phyloP scores from a whole-genome alignment of 768 basidiomycete genomes.

The Lyophyllum atratum region DNA sequence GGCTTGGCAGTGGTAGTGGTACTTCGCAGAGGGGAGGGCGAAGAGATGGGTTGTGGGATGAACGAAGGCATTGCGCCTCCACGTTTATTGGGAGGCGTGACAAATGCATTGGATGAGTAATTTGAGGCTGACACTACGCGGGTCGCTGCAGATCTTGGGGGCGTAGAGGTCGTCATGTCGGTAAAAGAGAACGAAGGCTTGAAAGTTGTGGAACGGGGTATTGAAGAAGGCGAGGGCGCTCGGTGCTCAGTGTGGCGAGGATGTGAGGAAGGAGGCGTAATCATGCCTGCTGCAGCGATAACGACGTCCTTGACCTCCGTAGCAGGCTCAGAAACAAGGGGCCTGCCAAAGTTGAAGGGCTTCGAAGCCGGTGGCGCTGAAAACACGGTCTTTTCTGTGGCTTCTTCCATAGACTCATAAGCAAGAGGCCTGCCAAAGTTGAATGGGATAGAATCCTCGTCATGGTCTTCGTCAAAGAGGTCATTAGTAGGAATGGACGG shows the following conservation, averaged over 20 bases:
- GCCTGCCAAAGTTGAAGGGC: background rate
- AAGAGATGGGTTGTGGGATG: slow-evolving; percentile 59
- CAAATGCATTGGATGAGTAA: slow-evolving; percentile 34
- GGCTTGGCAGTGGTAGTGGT: slow-evolving; percentile 26
- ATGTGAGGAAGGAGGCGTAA: slow-evolving; percentile 33
- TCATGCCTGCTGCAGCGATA: slow-evolving; percentile 9
- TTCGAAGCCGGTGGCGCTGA: slow-evolving; percentile 6
- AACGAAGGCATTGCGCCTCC: slow-evolving; percentile 50
- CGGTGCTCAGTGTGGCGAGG: slow-evolving; percentile 27
- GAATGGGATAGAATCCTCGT: slow-evolving; percentile 9
- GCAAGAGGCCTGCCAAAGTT: slow-evolving; percentile 17
- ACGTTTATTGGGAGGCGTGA: slow-evolving; percentile 58
- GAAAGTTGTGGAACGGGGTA: slow-evolving; percentile 41
- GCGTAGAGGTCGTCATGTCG: slow-evolving; percentile 30
- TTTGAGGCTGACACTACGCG: slow-evolving; percentile 25
- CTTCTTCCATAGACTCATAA: background rate
- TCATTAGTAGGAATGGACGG: slow-evolving; percentile 34
- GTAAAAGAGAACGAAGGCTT: slow-evolving; percentile 34
- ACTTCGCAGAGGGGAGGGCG: slow-evolving; percentile 42
- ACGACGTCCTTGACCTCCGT: slow-evolving; percentile 1
- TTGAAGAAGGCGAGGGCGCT: slow-evolving; percentile 47
- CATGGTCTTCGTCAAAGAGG: slow-evolving; percentile 32
- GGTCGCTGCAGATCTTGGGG: slow-evolving; percentile 26
- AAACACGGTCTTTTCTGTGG: slow-evolving; percentile 3
- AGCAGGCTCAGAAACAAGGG: background rate